A percentile compares a stretch with the other conserved stretches of the same genome.
Conservation (phyloP, 2,329 filamentous ascomycete species). For the Colletotrichum sp. region DNA sequence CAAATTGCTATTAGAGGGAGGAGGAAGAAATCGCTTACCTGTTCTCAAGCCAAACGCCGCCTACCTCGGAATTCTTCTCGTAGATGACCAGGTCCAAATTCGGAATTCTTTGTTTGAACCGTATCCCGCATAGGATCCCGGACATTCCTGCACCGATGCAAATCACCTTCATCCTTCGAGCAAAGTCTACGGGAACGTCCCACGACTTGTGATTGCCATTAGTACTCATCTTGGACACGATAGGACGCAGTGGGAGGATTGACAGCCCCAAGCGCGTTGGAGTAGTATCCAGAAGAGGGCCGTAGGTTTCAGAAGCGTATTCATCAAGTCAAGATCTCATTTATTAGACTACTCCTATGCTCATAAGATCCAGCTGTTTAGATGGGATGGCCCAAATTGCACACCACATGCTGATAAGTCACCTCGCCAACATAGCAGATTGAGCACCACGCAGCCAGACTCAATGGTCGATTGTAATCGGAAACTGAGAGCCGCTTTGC, state of each 20-base stretch:
- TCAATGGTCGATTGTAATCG: neutral
- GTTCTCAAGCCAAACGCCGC: neutral
- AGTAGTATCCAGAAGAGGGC: fast-evolving
- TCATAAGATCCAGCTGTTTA: neutral
- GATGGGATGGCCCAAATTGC: neutral
- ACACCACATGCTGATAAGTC: neutral
- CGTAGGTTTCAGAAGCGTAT: neutral
- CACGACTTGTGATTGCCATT: neutral
- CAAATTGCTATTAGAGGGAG: neutral
- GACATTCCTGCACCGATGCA: neutral
- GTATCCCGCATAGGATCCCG: neutral
- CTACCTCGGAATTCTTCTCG: neutral
- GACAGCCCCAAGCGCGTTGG: neutral
- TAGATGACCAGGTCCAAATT: neutral
- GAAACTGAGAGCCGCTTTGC: neutral
- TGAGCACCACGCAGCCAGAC: neutral
- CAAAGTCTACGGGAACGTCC: neutral
- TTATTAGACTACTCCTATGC: neutral
- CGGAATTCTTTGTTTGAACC: neutral
- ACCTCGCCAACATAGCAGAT: neutral
- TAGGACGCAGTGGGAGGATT: neutral
- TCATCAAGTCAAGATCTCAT: neutral
- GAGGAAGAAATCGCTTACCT: neutral
- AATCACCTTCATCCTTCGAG: neutral
- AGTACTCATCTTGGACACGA: neutral